These are phyloP conservation scores for Lactarius akahatsu DNA, from an alignment of 768 basidiomycete species.

Conservation along the genomic window DNA sequence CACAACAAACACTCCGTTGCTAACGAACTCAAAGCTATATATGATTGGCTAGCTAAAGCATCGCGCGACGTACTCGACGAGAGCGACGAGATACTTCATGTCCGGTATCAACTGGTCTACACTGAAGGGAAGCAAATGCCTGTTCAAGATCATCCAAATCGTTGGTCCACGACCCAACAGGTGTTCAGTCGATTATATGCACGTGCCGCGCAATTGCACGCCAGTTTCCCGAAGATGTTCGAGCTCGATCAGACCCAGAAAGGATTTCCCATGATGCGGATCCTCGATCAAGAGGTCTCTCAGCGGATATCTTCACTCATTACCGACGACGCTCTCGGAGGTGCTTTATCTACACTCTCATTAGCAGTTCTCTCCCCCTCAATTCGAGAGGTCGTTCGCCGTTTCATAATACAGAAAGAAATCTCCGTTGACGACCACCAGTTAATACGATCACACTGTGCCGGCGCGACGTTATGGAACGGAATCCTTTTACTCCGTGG, in stretches of 20 bases:
- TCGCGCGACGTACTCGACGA: slow-evolving; percentile 22
- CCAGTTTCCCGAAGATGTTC: background rate
- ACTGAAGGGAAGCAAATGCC: slow-evolving; percentile 41
- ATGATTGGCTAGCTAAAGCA: background rate
- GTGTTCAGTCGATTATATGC: slow-evolving; percentile 37
- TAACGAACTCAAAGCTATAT: background rate
- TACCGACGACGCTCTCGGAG: slow-evolving; percentile 3
- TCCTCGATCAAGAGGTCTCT: background rate
- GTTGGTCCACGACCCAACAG: slow-evolving; percentile 46
- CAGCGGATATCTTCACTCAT: background rate
- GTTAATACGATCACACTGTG: background rate
- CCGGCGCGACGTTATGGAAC: slow-evolving; percentile 35
- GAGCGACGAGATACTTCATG: slow-evolving; percentile 41
- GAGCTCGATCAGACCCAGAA: slow-evolving; percentile 3
- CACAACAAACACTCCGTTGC: background rate
- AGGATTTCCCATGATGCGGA: slow-evolving; percentile 15
- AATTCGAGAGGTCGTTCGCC: background rate
- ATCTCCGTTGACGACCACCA: background rate
- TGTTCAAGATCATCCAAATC: slow-evolving; percentile 43
- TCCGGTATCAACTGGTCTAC: slow-evolving; percentile 49
- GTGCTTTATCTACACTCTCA: background rate
- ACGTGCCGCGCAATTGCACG: slow-evolving; percentile 18
- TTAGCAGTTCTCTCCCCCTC: slow-evolving; percentile 1
- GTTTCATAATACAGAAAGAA: slow-evolving; percentile 9
- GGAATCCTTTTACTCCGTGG: slow-evolving; percentile 46